These are phyloP conservation scores for Aspergillus quadrilineatus DNA, from an alignment of 2,329 filamentous ascomycete genomes.

Conservation along the genomic window DNA sequence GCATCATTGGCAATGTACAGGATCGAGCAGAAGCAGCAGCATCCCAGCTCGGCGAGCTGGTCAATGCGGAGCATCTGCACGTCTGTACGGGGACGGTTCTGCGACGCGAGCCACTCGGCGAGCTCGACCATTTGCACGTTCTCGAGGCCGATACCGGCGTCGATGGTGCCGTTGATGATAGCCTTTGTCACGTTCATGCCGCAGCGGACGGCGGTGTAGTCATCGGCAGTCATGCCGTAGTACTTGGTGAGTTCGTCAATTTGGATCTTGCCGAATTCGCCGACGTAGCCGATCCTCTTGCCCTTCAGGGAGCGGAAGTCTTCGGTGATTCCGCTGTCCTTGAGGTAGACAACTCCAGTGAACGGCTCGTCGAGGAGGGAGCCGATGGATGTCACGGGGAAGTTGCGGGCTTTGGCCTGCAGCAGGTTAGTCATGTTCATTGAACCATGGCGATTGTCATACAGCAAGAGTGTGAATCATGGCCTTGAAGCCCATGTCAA, in stretches of 20 bases:
- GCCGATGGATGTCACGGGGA: conserved; percentile 70
- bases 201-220: conserved; percentile 75
- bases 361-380: conserved; percentile 78
- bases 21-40: conserved; percentile 82
- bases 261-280: conserved; percentile 80
- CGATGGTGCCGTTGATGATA: conserved; percentile 69
- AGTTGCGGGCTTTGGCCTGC: conserved; percentile 71
- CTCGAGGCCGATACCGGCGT: conserved; percentile 74
- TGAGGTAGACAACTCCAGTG: conserved; percentile 75
- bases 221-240: conserved; percentile 70
- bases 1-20: conserved; percentile 75
- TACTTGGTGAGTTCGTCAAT: conserved; percentile 77
- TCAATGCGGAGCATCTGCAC: conserved; percentile 81
- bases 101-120: conserved; percentile 68
- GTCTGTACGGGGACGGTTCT: conserved; percentile 63
- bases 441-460: conserved; percentile 21
- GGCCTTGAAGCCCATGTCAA: conserved; percentile 77
- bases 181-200: conserved; percentile 80
- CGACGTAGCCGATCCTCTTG: conserved; percentile 76
- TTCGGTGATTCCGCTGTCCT: conserved; percentile 69
- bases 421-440: background rate
- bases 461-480: conserved; percentile 80
- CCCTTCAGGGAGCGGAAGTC: conserved; percentile 74
- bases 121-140: conserved; percentile 83
- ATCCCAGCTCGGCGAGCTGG: conserved; percentile 74